A percentile compares a stretch with the other conserved stretches of the same genome.
These are phyloP conservation scores for Bolboschoenoplectus hybrid DNA, from an alignment of 202 grass and related monocot species.

Conservation along the genomic window DNA sequence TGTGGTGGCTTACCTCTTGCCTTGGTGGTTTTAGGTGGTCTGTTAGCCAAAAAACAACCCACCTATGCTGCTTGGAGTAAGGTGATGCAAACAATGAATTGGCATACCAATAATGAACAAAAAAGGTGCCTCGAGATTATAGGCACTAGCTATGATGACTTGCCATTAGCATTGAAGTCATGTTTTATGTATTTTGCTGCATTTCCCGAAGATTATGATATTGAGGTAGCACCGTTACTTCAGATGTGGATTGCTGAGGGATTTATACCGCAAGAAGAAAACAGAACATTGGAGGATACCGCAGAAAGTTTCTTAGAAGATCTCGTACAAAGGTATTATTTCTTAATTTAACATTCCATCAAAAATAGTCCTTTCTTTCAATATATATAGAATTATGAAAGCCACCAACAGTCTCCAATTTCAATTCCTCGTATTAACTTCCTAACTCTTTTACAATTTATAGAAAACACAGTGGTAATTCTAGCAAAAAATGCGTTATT, in stretches of 20 bases:
- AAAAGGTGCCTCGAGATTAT: background rate
- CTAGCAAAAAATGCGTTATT: too few species aligned
- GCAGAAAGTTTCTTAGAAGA: constrained; percentile 38
- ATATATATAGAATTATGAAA: too few species aligned
- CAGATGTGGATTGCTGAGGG: constrained; percentile 52
- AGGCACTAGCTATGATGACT: constrained; percentile 44
- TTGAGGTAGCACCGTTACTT: too few species aligned
- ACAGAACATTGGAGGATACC: constrained; percentile 38
- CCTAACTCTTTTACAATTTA: too few species aligned
- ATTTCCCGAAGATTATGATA: too few species aligned
- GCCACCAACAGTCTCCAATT: too few species aligned
- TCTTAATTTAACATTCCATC: background rate
- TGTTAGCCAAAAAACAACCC: background rate
- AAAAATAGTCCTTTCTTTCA: too few species aligned
- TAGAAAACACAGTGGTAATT: too few species aligned
- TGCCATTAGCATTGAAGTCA: constrained; percentile 45
- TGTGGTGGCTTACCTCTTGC: constrained; percentile 24
- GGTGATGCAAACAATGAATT: background rate
- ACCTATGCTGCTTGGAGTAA: background rate
- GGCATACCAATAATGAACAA: background rate
- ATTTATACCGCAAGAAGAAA: constrained; percentile 21
- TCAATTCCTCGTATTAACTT: too few species aligned
- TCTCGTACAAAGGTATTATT: constrained; percentile 36
- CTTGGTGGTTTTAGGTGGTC: constrained; percentile 6
- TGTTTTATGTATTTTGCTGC: constrained; percentile 61